Evolutionary conservation across 306 rosid species (phyloP).

Genomic region (Vigna nakashimae): DNA sequence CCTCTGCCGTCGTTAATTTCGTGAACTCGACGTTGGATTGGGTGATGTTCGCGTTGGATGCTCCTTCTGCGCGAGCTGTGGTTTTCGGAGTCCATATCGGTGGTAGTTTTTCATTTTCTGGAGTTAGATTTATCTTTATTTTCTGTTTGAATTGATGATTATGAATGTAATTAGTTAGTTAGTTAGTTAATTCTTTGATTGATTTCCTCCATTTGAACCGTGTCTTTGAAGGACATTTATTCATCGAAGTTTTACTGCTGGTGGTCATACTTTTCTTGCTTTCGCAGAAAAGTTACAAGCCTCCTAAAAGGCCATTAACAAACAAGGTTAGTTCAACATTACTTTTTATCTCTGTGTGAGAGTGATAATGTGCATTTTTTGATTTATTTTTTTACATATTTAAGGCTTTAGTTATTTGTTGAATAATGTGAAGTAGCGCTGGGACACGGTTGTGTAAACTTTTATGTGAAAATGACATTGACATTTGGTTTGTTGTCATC

Average conservation of each 20-base stretch:
- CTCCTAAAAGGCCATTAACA: constrained; percentile 90
- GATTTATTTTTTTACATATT: not conserved
- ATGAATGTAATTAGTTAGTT: not conserved
- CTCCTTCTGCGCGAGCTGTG: constrained; percentile 88
- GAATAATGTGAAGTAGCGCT: constrained; percentile 28
- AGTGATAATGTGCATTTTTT: not conserved
- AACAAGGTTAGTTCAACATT: constrained; percentile 67
- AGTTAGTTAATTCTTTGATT: not conserved
- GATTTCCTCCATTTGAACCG: not conserved
- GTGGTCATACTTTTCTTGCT: constrained; percentile 87
- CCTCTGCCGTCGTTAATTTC: constrained; percentile 55
- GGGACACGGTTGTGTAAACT: not conserved
- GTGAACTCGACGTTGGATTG: constrained; percentile 65
- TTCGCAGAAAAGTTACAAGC: constrained; percentile 97
- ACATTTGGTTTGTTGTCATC: not conserved
- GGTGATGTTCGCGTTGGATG: constrained; percentile 71
- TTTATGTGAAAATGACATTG: constrained; percentile 7
- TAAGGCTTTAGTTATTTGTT: not conserved
- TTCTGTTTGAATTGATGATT: not conserved
- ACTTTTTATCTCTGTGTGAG: not conserved
- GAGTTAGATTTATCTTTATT: not conserved
- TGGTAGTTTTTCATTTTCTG: constrained; percentile 60
- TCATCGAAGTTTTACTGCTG: constrained; percentile 80
- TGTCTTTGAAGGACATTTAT: constrained; percentile 77
- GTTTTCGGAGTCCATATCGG: constrained; percentile 87